Conservation (phyloP, 257 asterid species). For the Jaltomata sinuosa region DNA sequence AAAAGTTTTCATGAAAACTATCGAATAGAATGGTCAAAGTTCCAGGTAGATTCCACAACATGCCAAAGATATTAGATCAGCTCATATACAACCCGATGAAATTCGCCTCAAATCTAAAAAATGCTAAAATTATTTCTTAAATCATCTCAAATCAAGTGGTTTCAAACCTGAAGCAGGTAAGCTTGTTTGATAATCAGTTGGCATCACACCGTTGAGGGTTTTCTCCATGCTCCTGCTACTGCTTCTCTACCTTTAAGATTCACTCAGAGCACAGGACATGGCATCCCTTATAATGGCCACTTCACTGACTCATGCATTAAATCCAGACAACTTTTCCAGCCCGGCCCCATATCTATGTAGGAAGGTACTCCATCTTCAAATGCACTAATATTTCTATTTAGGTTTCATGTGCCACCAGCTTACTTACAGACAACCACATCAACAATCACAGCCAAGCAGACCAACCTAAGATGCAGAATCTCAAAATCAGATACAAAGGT, state of each 20-base stretch:
- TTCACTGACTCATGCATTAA: neutral
- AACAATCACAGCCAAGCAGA: neutral
- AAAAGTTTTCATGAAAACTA: neutral
- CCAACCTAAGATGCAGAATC: neutral
- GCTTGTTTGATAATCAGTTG: neutral
- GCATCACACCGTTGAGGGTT: neutral
- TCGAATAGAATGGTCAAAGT: neutral
- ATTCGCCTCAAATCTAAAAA: neutral
- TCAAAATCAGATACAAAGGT: neutral
- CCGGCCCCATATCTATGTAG: neutral
- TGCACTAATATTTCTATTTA: neutral
- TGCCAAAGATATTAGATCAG: neutral
- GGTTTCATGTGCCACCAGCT: neutral
- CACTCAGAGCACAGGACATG: neutral
- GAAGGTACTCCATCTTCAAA: neutral
- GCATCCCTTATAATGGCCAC: neutral
- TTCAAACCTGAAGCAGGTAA: neutral
- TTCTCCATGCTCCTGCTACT: neutral
- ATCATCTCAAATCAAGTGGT: neutral
- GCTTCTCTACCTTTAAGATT: neutral
- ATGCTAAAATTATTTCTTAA: neutral
- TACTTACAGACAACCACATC: neutral
- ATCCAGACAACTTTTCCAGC: neutral
- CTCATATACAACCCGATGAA: neutral
- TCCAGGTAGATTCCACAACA: neutral